phyloP scores from a whole-genome alignment of 139 green algal genomes.

The Volvox reticuliferus region DNA sequence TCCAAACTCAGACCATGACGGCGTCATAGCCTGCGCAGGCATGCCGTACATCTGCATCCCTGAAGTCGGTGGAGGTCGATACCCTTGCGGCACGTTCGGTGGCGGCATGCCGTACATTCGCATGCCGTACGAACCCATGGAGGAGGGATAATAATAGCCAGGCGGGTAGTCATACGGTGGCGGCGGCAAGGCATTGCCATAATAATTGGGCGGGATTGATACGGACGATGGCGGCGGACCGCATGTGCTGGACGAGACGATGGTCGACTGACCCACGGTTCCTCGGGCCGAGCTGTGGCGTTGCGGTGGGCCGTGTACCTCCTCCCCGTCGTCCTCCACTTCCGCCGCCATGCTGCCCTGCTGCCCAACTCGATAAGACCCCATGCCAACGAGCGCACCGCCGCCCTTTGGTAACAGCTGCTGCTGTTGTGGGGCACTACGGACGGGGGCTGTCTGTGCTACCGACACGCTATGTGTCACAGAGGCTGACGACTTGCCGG shows the following conservation, averaged over 20 bases:
- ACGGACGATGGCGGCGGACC: background rate
- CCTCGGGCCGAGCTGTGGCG: background rate
- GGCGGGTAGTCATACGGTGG: conserved; percentile 13
- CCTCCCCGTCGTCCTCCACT: conserved; percentile 39
- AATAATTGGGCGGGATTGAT: background rate
- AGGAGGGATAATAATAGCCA: conserved; percentile 16
- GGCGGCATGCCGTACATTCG: conserved; percentile 30
- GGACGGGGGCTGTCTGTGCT: background rate
- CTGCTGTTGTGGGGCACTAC: background rate
- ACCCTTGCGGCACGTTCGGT: background rate
- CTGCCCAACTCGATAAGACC: background rate
- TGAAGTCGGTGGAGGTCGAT: background rate
- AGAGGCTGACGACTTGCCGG: conserved; percentile 3
- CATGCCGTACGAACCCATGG: background rate
- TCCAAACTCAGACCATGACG: conserved; percentile 10
- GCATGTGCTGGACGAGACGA: background rate
- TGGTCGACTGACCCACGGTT: background rate
- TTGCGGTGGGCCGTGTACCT: conserved; percentile 40
- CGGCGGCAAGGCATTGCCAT: background rate
- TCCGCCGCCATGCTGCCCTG: conserved; percentile 26
- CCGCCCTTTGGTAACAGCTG: background rate
- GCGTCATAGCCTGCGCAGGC: background rate
- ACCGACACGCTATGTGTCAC: background rate
- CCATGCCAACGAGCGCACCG: background rate
- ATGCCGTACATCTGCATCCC: conserved; percentile 22